A percentile compares a stretch with the other conserved stretches of the same genome.
Evolutionary conservation across 73 alveolate species (phyloP).

Genomic region (Blepharisma japonicum): DNA sequence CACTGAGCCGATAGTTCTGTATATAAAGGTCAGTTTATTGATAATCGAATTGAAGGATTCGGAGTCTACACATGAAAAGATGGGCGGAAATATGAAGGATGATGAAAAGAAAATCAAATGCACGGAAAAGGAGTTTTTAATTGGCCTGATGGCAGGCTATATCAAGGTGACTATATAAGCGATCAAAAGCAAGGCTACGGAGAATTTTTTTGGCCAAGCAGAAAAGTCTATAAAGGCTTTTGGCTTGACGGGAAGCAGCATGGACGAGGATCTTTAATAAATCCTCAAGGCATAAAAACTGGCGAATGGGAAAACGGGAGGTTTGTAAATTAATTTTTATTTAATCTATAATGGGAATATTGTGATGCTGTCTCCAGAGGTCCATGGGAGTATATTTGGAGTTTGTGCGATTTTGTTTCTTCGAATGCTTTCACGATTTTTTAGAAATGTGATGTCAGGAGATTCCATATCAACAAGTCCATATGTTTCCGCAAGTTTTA

Average conservation of each 20-base stretch:
- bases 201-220: conserved; percentile 55
- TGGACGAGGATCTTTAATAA: conserved; percentile 47
- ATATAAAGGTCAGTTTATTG: conserved; percentile 69
- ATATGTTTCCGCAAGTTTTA: background rate
- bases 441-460: conserved; percentile 2
- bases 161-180: conserved; percentile 55
- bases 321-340: no score
- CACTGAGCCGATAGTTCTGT: conserved; percentile 71
- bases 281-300: conserved; percentile 28
- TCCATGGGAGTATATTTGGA: conserved; percentile 6
- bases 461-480: background rate
- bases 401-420: background rate
- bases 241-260: conserved; percentile 57
- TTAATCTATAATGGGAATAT: conserved; percentile 20
- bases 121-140: conserved; percentile 58
- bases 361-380: conserved; percentile 24
- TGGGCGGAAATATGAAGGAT: conserved; percentile 40
- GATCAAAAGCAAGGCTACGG: conserved; percentile 66
- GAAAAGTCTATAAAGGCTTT: conserved; percentile 61
- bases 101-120: conserved; percentile 49
- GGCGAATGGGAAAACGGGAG: conserved; percentile 45
- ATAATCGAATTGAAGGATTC: conserved; percentile 44
- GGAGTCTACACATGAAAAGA: conserved; percentile 45
- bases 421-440: background rate
- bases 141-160: conserved; percentile 62